These are phyloP conservation scores for Suillus cothurnatus DNA, from an alignment of 768 basidiomycete species.

Conservation along the genomic window DNA sequence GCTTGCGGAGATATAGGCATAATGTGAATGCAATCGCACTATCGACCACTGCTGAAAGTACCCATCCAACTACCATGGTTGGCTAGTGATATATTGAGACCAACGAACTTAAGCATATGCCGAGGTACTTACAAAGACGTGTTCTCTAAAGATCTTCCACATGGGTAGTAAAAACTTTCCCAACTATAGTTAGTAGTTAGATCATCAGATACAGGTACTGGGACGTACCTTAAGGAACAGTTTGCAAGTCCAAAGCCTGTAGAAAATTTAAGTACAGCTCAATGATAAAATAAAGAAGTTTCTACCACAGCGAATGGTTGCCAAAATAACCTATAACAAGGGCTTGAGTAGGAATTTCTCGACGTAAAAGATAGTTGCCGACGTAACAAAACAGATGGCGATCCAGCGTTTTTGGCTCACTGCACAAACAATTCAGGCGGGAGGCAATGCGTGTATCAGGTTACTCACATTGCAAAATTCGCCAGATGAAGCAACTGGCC, in stretches of 20 bases:
- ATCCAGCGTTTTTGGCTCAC: slow-evolving; percentile 15
- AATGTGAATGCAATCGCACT: neutral
- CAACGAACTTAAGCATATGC: neutral
- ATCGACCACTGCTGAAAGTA: neutral
- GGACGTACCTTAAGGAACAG: slow-evolving; percentile 4
- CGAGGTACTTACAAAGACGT: slow-evolving; percentile 11
- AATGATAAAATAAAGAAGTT: neutral
- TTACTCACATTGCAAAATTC: slow-evolving; percentile 20
- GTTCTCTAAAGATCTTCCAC: slow-evolving; percentile 5
- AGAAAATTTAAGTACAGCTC: neutral
- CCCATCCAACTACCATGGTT: slow-evolving; percentile 18
- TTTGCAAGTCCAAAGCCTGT: slow-evolving; percentile 16
- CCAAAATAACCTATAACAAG: slow-evolving; percentile 9
- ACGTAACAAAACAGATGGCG: slow-evolving; percentile 19
- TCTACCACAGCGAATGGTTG: slow-evolving; percentile 16
- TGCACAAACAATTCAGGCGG: neutral
- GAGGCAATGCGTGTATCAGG: neutral
- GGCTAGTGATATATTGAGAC: slow-evolving; percentile 6
- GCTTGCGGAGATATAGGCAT: slow-evolving; percentile 11
- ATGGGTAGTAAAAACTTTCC: slow-evolving; percentile 11
- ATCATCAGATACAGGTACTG: no score
- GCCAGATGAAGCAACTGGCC: slow-evolving; percentile 22
- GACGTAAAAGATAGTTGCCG: neutral
- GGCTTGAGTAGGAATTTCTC: neutral
- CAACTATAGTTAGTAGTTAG: neutral